A percentile compares a stretch with the other conserved stretches of the same genome.
Evolutionary conservation across 441 rosid species (phyloP).

Genomic region (Hypseocharis bilobata): DNA sequence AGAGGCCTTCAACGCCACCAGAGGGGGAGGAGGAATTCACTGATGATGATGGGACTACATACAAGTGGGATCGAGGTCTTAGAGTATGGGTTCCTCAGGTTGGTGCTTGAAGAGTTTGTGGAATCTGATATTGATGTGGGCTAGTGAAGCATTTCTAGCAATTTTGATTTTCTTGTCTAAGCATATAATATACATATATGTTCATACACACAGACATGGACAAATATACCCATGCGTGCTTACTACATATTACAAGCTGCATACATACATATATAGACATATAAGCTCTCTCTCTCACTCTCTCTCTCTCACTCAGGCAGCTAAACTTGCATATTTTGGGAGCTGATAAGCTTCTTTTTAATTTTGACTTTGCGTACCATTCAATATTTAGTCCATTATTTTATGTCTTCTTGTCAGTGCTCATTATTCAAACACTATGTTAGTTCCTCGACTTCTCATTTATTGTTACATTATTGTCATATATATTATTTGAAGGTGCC

Average conservation of each 20-base stretch:
- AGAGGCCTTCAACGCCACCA: conserved; percentile 49
- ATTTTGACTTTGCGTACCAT: neutral
- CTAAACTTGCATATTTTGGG: neutral
- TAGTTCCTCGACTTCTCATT: no score
- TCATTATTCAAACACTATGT: no score
- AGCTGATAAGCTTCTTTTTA: neutral
- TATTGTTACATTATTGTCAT: no score
- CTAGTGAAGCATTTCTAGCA: neutral
- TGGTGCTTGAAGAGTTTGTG: conserved; percentile 10
- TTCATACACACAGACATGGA: no score
- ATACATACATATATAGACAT: no score
- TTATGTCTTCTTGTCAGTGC: no score
- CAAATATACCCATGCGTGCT: no score
- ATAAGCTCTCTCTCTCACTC: no score
- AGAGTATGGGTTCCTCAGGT: conserved; percentile 95
- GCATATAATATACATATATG: no score
- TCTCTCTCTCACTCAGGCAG: no score
- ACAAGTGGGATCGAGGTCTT: conserved; percentile 67
- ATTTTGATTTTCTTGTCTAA: no score
- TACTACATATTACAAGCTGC: no score
- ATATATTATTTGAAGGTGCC: neutral
- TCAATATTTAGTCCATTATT: neutral
- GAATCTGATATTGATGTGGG: neutral
- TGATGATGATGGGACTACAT: conserved; percentile 82
- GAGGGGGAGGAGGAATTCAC: conserved; percentile 87